These are phyloP conservation scores for Pholiota molesta DNA, from an alignment of 768 basidiomycete genomes.

Conservation along the genomic window DNA sequence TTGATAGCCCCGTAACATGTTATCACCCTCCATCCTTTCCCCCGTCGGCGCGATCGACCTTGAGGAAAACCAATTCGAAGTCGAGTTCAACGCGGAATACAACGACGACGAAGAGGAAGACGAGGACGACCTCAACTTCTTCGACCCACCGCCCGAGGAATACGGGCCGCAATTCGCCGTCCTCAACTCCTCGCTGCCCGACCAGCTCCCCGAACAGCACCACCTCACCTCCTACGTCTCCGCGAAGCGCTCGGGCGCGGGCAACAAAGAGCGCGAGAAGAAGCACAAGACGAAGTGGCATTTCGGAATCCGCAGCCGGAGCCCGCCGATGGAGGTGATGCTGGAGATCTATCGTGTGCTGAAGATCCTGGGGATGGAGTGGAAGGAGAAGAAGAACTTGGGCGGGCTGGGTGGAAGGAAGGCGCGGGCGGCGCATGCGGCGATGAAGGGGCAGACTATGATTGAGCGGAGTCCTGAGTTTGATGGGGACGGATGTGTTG, in stretches of 20 bases:
- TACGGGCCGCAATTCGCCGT: conserved; percentile 53
- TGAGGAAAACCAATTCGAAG: conserved; percentile 82
- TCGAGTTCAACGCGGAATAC: conserved; percentile 68
- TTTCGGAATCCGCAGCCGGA: conserved; percentile 93
- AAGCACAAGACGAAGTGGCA: conserved; percentile 94
- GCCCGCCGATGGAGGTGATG: conserved; percentile 99
- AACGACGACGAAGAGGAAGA: conserved; percentile 61
- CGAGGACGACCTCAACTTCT: conserved; percentile 39
- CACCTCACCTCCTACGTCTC: conserved; percentile 71
- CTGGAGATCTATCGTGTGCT: conserved; percentile 95
- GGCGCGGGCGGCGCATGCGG: conserved; percentile 14
- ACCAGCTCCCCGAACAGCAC: conserved; percentile 59
- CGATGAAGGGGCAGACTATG: conserved; percentile 34
- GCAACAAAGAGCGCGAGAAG: conserved; percentile 47
- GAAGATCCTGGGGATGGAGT: conserved; percentile 92
- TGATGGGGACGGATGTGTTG: conserved; percentile 62
- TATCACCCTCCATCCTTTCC: conserved; percentile 70
- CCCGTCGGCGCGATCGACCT: conserved; percentile 56
- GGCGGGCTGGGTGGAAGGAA: conserved; percentile 68
- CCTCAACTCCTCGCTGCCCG: conserved; percentile 84
- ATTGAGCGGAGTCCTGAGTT: conserved; percentile 67
- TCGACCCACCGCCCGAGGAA: conserved; percentile 7
- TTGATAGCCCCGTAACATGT: conserved; percentile 64
- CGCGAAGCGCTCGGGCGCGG: conserved; percentile 45
- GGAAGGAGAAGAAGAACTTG: conserved; percentile 88